Evolutionary conservation across 2,329 filamentous ascomycete species (phyloP), one percentile per base, ranked within the genome.

Genomic region (Aspergillus jensenii): DNA sequence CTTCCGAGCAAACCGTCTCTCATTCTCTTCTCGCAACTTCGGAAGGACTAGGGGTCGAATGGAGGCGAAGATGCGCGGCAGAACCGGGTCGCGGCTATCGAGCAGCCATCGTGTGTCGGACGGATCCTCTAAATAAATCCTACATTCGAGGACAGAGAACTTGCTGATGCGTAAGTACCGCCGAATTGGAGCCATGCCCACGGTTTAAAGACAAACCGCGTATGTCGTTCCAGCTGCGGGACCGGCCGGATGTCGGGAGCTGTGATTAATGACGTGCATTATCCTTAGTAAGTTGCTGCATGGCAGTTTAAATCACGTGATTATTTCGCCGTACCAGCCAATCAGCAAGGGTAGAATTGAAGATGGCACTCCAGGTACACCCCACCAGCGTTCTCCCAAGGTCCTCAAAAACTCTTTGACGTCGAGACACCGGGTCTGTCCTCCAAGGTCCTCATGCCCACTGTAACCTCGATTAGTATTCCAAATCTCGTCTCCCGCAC

Each of bases 51-150:
- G 81, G 1, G 92, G 93, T 9, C 90, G 89, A 53, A 98, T 87
- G 59, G 88, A 89, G 71, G 91, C 86, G 59, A 99, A 92, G 66
- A 98, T 87, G 63, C 88, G 89, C 40, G 89, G 87, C 14, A 99
- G 84, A 15, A 93, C 84, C 3, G 90, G 87, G 66, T 92, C 82
- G 63, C 87, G 86, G 37, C 89, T 83, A 63, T 96, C 84, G 17
- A 99, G 85, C 87, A 96, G 97, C 69, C 88, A 87, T 64, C 91
- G 85, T 23, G 87, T 86, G 60, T 96, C 86, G 12, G 89, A 86
- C 0, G 95, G 95, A 67, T 93, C 93, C 64, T 98, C 93, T 47
- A 97, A 86, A 75, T 98, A 98, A 65, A 99, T 95, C 64, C 93
- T 92, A 63, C 91, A 92, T 82, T 99, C 95, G n/a, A 99, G 84